Evolutionary conservation across 2,329 filamentous ascomycete species (phyloP).

Genomic region (Aschersonia sp.): DNA sequence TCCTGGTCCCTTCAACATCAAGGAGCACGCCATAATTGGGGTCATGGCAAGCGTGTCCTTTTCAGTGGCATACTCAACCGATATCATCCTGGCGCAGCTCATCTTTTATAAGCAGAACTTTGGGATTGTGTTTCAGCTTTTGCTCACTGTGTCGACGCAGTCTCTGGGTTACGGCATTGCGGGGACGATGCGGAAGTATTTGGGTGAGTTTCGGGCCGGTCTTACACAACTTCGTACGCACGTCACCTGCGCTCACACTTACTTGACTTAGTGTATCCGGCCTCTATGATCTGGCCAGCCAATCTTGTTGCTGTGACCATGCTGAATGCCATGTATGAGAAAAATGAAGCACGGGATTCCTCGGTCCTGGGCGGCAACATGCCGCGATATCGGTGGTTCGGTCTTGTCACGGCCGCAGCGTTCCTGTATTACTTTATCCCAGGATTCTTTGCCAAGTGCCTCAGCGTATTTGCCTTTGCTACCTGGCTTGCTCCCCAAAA

Average conservation of each 20-base stretch:
- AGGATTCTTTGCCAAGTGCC: conserved; percentile 52
- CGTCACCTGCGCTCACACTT: too few relatives aligned
- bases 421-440: conserved; percentile 59
- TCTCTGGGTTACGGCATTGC: conserved; percentile 57
- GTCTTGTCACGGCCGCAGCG: conserved; percentile 37
- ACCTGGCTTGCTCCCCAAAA: conserved; percentile 62
- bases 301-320: conserved; percentile 52
- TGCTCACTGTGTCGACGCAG: conserved; percentile 54
- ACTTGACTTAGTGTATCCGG: conserved; percentile 37
- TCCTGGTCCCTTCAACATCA: conserved; percentile 55
- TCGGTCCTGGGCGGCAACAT: conserved; percentile 48
- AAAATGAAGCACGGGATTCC: conserved; percentile 31
- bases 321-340: conserved; percentile 61
- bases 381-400: conserved; percentile 52
- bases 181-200: conserved; percentile 49
- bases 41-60: conserved; percentile 62
- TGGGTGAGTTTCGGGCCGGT: conserved; percentile 26
- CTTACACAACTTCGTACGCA: too few relatives aligned
- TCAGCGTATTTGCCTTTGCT: conserved; percentile 56
- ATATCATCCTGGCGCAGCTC: conserved; percentile 57
- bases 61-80: conserved; percentile 56
- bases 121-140: conserved; percentile 49
- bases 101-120: conserved; percentile 61
- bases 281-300: conserved; percentile 62
- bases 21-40: conserved; percentile 54